A percentile compares a stretch with the other conserved stretches of the same genome.
Evolutionary conservation across 139 green algal genomes (phyloP).

Genomic region (Closterium sp.): DNA sequence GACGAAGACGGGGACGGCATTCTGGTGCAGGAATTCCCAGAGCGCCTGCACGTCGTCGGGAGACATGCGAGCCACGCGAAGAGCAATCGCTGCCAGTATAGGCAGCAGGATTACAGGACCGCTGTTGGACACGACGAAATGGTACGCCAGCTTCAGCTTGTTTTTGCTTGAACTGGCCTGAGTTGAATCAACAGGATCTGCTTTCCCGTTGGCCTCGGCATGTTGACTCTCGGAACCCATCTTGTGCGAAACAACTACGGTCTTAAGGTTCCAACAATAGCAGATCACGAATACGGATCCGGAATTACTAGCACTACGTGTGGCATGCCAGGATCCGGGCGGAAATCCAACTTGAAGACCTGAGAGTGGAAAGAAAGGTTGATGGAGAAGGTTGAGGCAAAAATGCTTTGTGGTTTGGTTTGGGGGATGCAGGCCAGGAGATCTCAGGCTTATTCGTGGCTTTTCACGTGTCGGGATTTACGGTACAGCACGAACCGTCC

Average conservation of each 20-base stretch:
- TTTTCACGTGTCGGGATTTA: too few species aligned
- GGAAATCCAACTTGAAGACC: too few species aligned
- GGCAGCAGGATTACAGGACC: slow-evolving; percentile 70
- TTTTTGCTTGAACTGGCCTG: neutral
- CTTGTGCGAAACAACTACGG: neutral
- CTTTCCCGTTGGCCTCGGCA: neutral
- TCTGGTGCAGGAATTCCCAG: slow-evolving; percentile 83
- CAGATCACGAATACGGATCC: neutral
- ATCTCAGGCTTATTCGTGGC: too few species aligned
- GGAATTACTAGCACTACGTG: neutral
- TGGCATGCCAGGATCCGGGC: neutral
- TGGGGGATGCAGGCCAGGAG: too few species aligned
- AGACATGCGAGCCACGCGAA: slow-evolving; percentile 25
- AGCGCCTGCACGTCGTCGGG: slow-evolving; percentile 81
- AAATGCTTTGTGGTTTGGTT: too few species aligned
- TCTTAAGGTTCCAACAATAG: neutral
- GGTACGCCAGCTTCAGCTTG: slow-evolving; percentile 76
- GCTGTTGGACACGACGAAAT: slow-evolving; percentile 64
- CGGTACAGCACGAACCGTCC: too few species aligned
- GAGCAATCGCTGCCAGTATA: slow-evolving; percentile 51
- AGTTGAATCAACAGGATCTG: neutral
- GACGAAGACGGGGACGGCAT: slow-evolving; percentile 56
- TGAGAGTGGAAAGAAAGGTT: too few species aligned
- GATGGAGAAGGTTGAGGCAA: too few species aligned
- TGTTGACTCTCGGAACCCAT: neutral